Conservation (phyloP, 2,329 filamentous ascomycete genomes). For the Cercospora beticola region DNA sequence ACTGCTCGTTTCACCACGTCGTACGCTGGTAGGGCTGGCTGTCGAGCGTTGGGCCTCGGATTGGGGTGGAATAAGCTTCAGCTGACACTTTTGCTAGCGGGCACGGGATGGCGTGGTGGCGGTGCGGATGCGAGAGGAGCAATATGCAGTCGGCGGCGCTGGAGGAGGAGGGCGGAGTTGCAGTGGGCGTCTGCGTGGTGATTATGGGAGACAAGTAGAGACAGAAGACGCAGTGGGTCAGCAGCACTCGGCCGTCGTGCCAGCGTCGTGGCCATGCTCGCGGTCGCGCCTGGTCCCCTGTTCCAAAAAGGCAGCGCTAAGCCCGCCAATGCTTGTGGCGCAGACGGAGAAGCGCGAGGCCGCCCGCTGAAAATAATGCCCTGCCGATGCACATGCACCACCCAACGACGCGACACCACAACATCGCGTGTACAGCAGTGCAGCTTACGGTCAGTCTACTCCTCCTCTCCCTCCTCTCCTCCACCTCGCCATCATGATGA, state of each 20-base stretch:
- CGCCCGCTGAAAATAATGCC: neutral
- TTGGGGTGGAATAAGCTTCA: neutral
- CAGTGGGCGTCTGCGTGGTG: neutral
- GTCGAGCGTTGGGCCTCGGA: neutral
- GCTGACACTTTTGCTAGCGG: neutral
- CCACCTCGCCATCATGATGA: slow-evolving; percentile 23
- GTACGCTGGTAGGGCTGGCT: neutral
- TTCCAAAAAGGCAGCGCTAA: neutral
- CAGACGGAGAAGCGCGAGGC: neutral
- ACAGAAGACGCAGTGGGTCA: neutral
- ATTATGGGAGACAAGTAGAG: neutral
- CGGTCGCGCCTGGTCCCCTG: neutral
- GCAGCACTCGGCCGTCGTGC: neutral
- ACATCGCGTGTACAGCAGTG: neutral
- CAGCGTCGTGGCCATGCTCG: neutral
- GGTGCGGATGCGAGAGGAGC: neutral
- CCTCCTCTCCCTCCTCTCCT: neutral
- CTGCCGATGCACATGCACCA: neutral
- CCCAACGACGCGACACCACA: neutral
- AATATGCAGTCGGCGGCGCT: neutral
- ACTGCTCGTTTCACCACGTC: neutral
- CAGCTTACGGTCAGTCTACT: slow-evolving; percentile 14
- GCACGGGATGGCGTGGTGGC: neutral
- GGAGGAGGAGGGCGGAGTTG: neutral
- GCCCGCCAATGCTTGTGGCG: slow-evolving; percentile 1